Conservation (phyloP, 2,329 filamentous ascomycete genomes). For the Aspergillus sp. region DNA sequence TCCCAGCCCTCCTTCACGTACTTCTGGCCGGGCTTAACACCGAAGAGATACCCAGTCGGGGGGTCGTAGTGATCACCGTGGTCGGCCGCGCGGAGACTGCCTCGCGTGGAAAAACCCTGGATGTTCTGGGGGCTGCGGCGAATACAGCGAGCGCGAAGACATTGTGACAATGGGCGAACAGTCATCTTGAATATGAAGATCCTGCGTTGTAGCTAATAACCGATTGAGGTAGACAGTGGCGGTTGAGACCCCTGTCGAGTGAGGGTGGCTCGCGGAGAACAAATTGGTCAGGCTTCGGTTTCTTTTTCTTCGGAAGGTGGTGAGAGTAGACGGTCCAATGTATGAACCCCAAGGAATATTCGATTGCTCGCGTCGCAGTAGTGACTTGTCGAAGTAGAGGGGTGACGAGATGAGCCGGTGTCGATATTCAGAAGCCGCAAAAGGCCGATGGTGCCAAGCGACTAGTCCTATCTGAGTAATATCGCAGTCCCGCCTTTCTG, state of each 20-base stretch:
- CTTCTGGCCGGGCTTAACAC: slow-evolving; percentile 93
- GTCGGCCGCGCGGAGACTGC: slow-evolving; percentile 44
- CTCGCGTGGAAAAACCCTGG: slow-evolving; percentile 44
- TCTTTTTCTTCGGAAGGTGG: slow-evolving; percentile 13
- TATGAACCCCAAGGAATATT: slow-evolving; percentile 19
- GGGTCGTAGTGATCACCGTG: slow-evolving; percentile 84
- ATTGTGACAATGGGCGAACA: slow-evolving; percentile 38
- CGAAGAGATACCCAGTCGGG: slow-evolving; percentile 88
- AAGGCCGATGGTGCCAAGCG: slow-evolving; percentile 34
- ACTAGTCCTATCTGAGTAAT: slow-evolving; percentile 30
- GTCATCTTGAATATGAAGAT: slow-evolving; percentile 36
- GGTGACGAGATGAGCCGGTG: slow-evolving; percentile 27
- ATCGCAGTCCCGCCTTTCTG: slow-evolving; percentile 26
- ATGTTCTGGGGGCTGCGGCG: slow-evolving; percentile 36
- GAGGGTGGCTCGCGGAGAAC: slow-evolving; percentile 14
- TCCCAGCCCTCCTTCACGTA: slow-evolving; percentile 97
- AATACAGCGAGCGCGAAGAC: slow-evolving; percentile 41
- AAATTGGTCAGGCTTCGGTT: slow-evolving; percentile 5
- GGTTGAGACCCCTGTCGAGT: slow-evolving; percentile 19
- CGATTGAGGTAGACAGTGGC: slow-evolving; percentile 19
- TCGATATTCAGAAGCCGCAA: slow-evolving; percentile 41
- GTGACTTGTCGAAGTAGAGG: slow-evolving; percentile 31
- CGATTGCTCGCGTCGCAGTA: slow-evolving; percentile 22
- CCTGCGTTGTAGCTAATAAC: slow-evolving; percentile 13
- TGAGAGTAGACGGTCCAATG: slow-evolving; percentile 25